phyloP scores from a whole-genome alignment of 2,329 filamentous ascomycete genomes.

The Neofusicoccum ribis region DNA sequence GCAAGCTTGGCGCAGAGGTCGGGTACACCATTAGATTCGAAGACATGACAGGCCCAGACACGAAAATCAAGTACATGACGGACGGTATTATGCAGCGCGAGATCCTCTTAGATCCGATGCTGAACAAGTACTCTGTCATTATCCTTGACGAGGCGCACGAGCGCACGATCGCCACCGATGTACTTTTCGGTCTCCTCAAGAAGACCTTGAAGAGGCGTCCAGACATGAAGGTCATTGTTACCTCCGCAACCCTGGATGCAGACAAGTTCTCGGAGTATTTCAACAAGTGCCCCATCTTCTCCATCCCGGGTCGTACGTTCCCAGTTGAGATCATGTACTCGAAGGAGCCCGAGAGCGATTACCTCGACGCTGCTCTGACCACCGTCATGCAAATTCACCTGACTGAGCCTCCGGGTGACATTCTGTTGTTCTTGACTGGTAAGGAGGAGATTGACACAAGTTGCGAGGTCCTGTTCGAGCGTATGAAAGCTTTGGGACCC shows the following conservation, averaged over 20 bases:
- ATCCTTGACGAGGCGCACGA: constrained; percentile 99
- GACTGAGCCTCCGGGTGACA: constrained; percentile 88
- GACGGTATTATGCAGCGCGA: constrained; percentile 97
- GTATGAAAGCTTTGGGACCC: constrained; percentile 93
- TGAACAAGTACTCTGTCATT: constrained; percentile 93
- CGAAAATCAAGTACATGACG: constrained; percentile 98
- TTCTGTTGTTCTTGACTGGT: constrained; percentile 93
- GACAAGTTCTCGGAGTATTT: constrained; percentile 98
- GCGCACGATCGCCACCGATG: constrained; percentile 93
- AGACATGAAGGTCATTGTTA: constrained; percentile 97
- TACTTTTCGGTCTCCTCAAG: constrained; percentile 94
- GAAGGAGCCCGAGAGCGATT: constrained; percentile 91
- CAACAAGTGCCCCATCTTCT: constrained; percentile 93
- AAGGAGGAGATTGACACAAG: constrained; percentile 97
- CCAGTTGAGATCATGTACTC: constrained; percentile 97
- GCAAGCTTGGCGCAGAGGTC: constrained; percentile 87
- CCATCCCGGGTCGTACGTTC: constrained; percentile 90
- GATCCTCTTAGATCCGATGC: constrained; percentile 91
- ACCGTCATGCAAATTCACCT: constrained; percentile 99
- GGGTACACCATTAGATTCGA: constrained; percentile 99
- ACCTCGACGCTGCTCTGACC: constrained; percentile 88
- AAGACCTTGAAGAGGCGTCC: constrained; percentile 78
- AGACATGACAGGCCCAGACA: constrained; percentile 85
- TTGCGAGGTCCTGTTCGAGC: constrained; percentile 87
- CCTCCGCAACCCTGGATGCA: constrained; percentile 95